Conservation (phyloP, 2,329 filamentous ascomycete species). For the Intubia oerlemansii region DNA sequence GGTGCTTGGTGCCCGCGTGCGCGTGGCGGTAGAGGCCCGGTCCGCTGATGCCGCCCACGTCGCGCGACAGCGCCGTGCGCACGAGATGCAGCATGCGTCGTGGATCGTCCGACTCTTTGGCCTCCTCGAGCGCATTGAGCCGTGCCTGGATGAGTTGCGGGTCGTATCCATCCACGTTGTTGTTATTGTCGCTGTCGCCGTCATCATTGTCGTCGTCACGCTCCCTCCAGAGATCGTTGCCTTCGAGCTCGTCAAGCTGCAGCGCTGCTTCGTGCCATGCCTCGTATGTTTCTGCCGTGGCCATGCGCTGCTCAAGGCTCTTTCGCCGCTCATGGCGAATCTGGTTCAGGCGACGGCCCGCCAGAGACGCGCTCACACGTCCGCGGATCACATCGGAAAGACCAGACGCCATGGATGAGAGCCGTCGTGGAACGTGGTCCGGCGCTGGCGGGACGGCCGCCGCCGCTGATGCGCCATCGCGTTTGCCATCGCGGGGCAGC, state of each 20-base stretch:
- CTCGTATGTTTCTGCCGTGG: constrained; percentile 37
- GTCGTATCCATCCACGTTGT: constrained; percentile 38
- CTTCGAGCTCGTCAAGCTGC: constrained; percentile 60
- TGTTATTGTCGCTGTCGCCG: too few species aligned
- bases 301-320: constrained; percentile 6
- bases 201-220: constrained; percentile 33
- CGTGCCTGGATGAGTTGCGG: constrained; percentile 45
- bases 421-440: constrained; percentile 1
- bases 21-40: constrained; percentile 64
- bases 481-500: too few species aligned
- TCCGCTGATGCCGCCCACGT: constrained; percentile 73
- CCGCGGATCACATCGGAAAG: constrained; percentile 1
- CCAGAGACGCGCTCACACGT: background rate
- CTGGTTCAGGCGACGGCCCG: constrained; percentile 2
- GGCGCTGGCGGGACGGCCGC: too few species aligned
- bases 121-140: constrained; percentile 44
- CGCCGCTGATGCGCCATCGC: too few species aligned
- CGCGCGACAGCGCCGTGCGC: constrained; percentile 58
- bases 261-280: constrained; percentile 60
- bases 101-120: constrained; percentile 40
- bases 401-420: constrained; percentile 3
- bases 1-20: constrained; percentile 63
- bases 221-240: constrained; percentile 61
- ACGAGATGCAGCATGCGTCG: constrained; percentile 60
- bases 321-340: constrained; percentile 4